phyloP scores from a whole-genome alignment of 2,329 filamentous ascomycete genomes.

The Hymenoscyphus fructigenus region DNA sequence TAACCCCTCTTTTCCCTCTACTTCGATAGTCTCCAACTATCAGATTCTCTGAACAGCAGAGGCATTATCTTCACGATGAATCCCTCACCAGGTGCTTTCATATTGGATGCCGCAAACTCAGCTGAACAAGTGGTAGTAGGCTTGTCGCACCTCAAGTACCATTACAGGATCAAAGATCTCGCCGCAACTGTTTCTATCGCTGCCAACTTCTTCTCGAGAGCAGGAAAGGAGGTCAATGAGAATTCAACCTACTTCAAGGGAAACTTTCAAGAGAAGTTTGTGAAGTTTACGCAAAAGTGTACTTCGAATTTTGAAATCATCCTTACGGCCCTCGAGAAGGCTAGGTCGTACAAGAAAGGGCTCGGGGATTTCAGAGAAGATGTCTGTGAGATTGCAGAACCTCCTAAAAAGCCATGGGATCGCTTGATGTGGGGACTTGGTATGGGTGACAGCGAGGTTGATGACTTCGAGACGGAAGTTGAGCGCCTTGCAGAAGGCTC shows the following conservation, averaged over 20 bases:
- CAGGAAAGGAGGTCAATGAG: constrained; percentile 4
- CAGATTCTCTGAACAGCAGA: not conserved
- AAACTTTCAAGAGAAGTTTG: not conserved
- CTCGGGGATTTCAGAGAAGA: not conserved
- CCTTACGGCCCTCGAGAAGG: constrained; percentile 1
- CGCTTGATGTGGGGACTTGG: not conserved
- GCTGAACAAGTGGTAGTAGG: not conserved
- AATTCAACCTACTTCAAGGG: not conserved
- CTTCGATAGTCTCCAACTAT: not conserved
- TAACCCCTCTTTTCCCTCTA: constrained; percentile 1
- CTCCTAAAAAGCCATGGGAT: not conserved
- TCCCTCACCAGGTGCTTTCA: not conserved
- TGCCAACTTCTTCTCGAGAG: not conserved
- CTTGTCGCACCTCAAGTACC: not conserved
- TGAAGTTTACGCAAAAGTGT: not conserved
- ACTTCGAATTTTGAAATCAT: not conserved
- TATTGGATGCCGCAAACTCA: not conserved
- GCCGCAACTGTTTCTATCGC: not conserved
- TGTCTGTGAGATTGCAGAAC: not conserved
- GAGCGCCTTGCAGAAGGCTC: not conserved
- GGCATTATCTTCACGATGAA: not conserved
- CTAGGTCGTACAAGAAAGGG: not conserved
- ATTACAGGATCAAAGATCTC: not conserved
- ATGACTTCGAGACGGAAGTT: not conserved
- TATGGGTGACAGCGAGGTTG: not conserved